Conservation (phyloP, 2,329 filamentous ascomycete species). For the Monilinia fructigena region DNA sequence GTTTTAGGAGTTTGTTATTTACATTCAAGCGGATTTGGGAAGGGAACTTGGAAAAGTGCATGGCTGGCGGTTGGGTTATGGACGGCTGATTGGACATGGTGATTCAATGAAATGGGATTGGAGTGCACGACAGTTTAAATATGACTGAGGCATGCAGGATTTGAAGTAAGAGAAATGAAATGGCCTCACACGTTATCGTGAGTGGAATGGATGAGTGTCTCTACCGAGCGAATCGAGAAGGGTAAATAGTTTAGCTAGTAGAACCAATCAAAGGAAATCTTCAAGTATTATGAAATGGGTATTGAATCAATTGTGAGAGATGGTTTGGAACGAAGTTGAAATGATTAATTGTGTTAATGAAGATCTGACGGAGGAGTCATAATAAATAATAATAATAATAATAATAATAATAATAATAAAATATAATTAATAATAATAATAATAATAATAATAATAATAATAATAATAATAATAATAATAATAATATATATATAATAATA, state of each 20-base stretch:
- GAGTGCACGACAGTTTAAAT: constrained; percentile 9
- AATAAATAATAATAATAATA: too few species aligned
- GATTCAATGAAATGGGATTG: neutral
- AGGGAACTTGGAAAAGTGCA: neutral
- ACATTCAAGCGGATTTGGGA: constrained; percentile 8
- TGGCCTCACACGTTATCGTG: constrained; percentile 5
- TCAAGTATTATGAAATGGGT: too few species aligned
- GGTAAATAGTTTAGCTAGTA: neutral
- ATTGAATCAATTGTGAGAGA: too few species aligned
- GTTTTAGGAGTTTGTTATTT: constrained; percentile 12
- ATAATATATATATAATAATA: too few species aligned
- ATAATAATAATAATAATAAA: too few species aligned
- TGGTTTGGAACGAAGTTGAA: too few species aligned
- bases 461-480: too few species aligned
- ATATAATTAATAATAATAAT: too few species aligned
- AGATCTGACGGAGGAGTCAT: too few species aligned
- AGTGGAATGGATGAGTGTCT: neutral
- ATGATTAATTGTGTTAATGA: too few species aligned
- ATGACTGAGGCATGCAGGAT: constrained; percentile 1
- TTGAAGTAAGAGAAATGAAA: neutral
- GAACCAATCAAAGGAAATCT: neutral
- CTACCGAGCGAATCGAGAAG: neutral
- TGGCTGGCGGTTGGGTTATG: constrained; percentile 5
- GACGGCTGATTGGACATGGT: neutral
- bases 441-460: too few species aligned